Conservation (phyloP, 78 protist genomes). For the Capsaspora owczarzaki region DNA sequence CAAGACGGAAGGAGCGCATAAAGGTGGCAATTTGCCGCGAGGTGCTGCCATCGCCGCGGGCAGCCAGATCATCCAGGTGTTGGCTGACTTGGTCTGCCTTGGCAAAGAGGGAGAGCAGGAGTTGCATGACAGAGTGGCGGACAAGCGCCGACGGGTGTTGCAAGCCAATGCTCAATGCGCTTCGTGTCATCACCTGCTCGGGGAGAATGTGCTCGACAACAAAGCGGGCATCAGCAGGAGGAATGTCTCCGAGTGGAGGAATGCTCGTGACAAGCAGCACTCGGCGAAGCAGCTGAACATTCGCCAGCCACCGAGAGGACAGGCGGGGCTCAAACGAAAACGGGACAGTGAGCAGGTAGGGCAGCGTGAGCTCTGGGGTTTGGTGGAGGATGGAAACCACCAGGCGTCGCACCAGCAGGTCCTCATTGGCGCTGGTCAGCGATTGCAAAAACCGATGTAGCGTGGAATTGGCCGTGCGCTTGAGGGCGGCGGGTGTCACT, state of each 20-base stretch:
- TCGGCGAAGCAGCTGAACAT: neutral
- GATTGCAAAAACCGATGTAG: neutral
- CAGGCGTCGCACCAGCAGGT: neutral
- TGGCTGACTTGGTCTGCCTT: neutral
- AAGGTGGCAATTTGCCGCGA: neutral
- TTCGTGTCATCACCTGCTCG: neutral
- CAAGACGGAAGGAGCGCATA: neutral
- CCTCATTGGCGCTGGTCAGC: neutral
- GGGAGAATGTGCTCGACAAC: neutral
- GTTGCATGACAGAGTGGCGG: neutral
- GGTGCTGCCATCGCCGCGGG: neutral
- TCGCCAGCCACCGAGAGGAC: neutral
- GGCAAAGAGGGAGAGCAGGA: neutral
- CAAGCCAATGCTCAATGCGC: neutral
- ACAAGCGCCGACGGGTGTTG: neutral
- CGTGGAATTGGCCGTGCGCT: neutral
- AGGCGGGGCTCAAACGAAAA: neutral
- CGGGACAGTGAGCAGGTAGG: neutral
- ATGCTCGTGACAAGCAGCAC: neutral
- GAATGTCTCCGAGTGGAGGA: neutral
- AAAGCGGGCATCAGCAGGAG: neutral
- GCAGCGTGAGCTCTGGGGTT: neutral
- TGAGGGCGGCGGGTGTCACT: neutral
- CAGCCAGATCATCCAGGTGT: too few relatives aligned
- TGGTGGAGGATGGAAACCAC: neutral